Evolutionary conservation across 345 rosid species (phyloP).

Genomic region (Garcia nutans): DNA sequence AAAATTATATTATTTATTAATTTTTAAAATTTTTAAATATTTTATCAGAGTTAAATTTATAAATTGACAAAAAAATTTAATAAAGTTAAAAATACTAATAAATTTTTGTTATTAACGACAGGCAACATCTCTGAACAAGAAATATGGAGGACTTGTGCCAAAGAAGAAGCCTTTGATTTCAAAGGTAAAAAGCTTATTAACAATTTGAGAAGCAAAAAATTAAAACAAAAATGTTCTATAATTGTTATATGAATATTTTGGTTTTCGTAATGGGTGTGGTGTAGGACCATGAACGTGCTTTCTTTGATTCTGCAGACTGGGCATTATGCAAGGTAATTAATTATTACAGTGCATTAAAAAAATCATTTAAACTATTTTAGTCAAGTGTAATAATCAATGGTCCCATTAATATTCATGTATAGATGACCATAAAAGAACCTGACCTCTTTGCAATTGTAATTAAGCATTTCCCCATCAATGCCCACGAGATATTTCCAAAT

Average conservation of each 20-base stretch:
- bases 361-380: background rate
- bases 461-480: too few species aligned
- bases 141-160: conserved; percentile 74
- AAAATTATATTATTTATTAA: too few species aligned
- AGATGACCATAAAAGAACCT: background rate
- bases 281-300: conserved; percentile 75
- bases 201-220: background rate
- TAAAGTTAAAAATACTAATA: too few species aligned
- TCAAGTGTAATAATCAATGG: background rate
- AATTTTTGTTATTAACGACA: conserved; percentile 17
- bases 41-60: too few species aligned
- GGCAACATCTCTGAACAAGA: conserved; percentile 37
- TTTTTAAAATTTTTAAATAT: too few species aligned
- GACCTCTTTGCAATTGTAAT: too few species aligned
- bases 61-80: too few species aligned
- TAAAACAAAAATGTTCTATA: background rate
- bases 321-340: conserved; percentile 72
- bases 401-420: background rate
- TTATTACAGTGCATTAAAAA: background rate
- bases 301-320: conserved; percentile 97
- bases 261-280: background rate
- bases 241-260: background rate
- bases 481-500: background rate
- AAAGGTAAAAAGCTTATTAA: conserved; percentile 34
- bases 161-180: conserved; percentile 85